These are phyloP conservation scores for Epichloe sibirici DNA, from an alignment of 2,329 filamentous ascomycete genomes.

Conservation along the genomic window DNA sequence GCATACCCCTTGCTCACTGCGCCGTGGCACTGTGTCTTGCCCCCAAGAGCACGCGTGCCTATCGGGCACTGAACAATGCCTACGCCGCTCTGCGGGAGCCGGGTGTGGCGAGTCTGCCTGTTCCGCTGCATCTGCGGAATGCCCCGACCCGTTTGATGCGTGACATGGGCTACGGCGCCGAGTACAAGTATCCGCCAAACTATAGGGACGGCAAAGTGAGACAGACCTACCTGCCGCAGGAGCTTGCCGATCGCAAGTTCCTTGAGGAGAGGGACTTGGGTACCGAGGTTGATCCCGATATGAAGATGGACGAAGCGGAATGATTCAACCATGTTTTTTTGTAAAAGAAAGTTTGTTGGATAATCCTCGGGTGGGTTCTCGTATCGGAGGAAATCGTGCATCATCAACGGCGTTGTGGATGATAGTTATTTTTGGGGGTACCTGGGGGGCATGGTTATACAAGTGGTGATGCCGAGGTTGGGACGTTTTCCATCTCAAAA, in stretches of 20 bases:
- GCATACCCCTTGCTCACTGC: conserved; percentile 83
- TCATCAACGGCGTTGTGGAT: too few species aligned
- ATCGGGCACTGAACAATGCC: conserved; percentile 70
- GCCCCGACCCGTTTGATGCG: conserved; percentile 89
- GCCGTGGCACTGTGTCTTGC: conserved; percentile 69
- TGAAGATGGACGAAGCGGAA: conserved; percentile 27
- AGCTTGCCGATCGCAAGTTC: conserved; percentile 57
- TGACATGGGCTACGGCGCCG: conserved; percentile 76
- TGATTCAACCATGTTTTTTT: neutral
- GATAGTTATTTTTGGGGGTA: too few species aligned
- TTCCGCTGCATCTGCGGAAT: conserved; percentile 82
- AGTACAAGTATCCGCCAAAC: conserved; percentile 95
- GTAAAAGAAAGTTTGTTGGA: neutral
- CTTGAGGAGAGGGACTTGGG: conserved; percentile 73
- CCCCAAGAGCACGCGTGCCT: conserved; percentile 78
- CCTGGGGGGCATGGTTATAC: too few species aligned
- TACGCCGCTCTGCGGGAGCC: conserved; percentile 70
- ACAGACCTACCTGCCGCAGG: conserved; percentile 84
- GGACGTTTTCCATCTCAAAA: too few species aligned
- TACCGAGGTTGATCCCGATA: conserved; percentile 60
- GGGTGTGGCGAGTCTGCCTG: conserved; percentile 66
- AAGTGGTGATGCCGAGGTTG: too few species aligned
- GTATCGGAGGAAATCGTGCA: too few species aligned
- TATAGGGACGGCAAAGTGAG: conserved; percentile 69
- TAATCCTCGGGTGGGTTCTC: too few species aligned